These are phyloP conservation scores for Fusarium bactridioides DNA, from an alignment of 2,329 filamentous ascomycete species.

Conservation along the genomic window DNA sequence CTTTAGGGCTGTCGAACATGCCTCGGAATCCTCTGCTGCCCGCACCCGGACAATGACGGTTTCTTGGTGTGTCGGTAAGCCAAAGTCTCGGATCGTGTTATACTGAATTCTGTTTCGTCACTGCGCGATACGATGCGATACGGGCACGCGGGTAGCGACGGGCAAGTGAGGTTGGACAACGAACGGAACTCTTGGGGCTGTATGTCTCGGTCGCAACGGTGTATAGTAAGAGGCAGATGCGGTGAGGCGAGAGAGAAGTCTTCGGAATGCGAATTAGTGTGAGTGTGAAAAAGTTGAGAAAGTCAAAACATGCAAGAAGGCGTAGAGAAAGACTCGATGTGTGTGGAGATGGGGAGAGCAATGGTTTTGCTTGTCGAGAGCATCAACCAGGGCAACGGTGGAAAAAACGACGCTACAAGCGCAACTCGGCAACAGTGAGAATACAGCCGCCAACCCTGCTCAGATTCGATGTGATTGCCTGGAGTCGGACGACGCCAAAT, in stretches of 20 bases:
- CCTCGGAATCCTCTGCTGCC: conserved; percentile 48
- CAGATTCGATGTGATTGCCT: conserved; percentile 37
- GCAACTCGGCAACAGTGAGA: conserved; percentile 31
- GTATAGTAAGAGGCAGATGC: conserved; percentile 30
- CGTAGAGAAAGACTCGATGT: conserved; percentile 20
- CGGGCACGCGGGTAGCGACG: conserved; percentile 33
- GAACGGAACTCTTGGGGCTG: conserved; percentile 34
- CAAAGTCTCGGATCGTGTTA: conserved; percentile 26
- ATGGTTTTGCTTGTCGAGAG: conserved; percentile 40
- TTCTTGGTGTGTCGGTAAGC: conserved; percentile 28
- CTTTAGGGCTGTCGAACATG: conserved; percentile 47
- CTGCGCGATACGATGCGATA: conserved; percentile 23
- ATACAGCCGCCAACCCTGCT: conserved; percentile 39
- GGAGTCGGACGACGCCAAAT: conserved; percentile 39
- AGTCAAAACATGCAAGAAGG: conserved; percentile 21
- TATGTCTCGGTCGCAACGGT: conserved; percentile 44
- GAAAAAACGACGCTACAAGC: conserved; percentile 31
- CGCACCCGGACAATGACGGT: conserved; percentile 43
- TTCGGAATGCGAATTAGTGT: conserved; percentile 21
- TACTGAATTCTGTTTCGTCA: conserved; percentile 25
- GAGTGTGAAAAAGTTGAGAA: conserved; percentile 18
- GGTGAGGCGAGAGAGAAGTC: conserved; percentile 30
- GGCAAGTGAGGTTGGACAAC: conserved; percentile 35
- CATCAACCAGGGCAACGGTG: conserved; percentile 18
- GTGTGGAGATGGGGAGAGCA: conserved; percentile 33